Conservation (phyloP, 441 rosid genomes). For the Biscutella auriculata region DNA sequence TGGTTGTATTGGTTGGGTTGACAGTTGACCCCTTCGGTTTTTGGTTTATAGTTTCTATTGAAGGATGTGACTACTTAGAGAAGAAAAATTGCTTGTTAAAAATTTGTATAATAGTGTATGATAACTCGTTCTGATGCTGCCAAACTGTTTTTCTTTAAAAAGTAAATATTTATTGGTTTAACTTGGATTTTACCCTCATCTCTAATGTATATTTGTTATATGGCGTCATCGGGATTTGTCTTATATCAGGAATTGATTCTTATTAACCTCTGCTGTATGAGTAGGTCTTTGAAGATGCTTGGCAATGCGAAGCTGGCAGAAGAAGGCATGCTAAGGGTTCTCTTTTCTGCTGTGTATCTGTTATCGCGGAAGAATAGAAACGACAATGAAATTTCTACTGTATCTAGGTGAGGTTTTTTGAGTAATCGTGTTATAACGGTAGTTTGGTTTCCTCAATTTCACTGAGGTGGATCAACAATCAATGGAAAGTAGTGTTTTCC, state of each 20-base stretch:
- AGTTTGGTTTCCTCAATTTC: constrained; percentile 5
- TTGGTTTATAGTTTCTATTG: constrained; percentile 9
- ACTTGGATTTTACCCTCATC: constrained; percentile 2
- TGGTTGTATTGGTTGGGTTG: constrained; percentile 9
- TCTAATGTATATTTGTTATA: constrained; percentile 4
- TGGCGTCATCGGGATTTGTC: constrained; percentile 1
- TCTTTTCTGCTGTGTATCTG: constrained; percentile 72
- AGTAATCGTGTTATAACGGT: constrained; percentile 8
- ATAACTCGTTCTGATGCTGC: background rate
- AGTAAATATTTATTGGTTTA: background rate
- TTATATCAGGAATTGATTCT: constrained; percentile 8
- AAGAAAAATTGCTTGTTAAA: constrained; percentile 3
- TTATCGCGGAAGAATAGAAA: constrained; percentile 51
- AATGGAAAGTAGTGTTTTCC: background rate
- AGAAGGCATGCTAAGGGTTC: constrained; percentile 82
- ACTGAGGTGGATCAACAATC: background rate
- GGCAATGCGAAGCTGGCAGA: constrained; percentile 64
- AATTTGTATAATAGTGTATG: background rate
- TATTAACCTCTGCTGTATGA: constrained; percentile 21
- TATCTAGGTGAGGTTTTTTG: constrained; percentile 57
- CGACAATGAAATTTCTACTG: constrained; percentile 76
- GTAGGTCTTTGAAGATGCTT: constrained; percentile 87
- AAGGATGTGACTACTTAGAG: background rate
- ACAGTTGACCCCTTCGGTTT: constrained; percentile 5
- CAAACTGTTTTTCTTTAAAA: background rate